Percentiles rank a stretch among this genome's conserved stretches.
These are phyloP conservation scores for Chaetomium strumarium DNA, from an alignment of 2,329 filamentous ascomycete genomes.

Conservation along the genomic window DNA sequence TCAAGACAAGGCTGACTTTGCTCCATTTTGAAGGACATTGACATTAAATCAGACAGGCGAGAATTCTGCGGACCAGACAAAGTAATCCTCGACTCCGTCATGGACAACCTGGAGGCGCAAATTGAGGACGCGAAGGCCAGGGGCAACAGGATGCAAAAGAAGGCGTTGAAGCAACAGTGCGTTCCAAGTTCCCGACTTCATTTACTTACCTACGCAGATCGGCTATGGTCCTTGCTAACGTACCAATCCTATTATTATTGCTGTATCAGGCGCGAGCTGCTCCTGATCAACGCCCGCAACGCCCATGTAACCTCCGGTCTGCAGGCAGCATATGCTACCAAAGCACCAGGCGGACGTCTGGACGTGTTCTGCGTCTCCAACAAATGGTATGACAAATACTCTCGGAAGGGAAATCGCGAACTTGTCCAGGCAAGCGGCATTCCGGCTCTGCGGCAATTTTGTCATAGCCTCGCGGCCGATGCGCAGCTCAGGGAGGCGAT, in stretches of 20 bases:
- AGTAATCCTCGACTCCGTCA: not conserved
- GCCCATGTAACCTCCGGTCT: not conserved
- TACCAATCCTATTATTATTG: too few relatives aligned
- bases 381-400: not conserved
- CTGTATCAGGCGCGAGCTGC: not conserved
- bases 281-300: not conserved
- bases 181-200: not conserved
- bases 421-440: not conserved
- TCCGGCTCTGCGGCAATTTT: not conserved
- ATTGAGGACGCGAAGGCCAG: not conserved
- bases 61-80: not conserved
- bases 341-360: not conserved
- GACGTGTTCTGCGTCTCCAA: conserved; percentile 1
- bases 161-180: not conserved
- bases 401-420: not conserved
- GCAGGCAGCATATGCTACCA: not conserved
- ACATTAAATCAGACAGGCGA: not conserved
- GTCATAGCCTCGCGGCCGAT: not conserved
- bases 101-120: not conserved
- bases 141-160: not conserved
- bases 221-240: not conserved
- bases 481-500: not conserved
- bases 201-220: too few relatives aligned
- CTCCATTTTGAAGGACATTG: not conserved
- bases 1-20: too few relatives aligned